phyloP scores from a whole-genome alignment of 768 basidiomycete genomes.

The Rhizopogon vinicolor region DNA sequence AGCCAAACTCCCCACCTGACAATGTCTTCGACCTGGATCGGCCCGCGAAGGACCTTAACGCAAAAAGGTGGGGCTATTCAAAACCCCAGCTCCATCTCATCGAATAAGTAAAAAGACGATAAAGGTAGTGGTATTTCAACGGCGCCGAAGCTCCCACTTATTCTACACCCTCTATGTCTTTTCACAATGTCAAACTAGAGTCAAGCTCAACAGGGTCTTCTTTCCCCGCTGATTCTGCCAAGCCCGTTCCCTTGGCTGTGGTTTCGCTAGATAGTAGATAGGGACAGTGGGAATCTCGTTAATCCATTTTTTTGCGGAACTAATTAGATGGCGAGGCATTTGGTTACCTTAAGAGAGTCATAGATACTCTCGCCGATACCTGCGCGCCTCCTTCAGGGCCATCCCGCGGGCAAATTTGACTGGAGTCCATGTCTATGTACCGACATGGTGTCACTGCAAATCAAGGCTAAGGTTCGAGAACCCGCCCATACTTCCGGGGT shows the following conservation, averaged over 20 bases:
- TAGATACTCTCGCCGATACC: constrained; percentile 78
- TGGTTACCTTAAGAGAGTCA: constrained; percentile 83
- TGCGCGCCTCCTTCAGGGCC: too few species aligned
- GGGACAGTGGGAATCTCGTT: constrained; percentile 42
- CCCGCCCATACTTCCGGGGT: too few species aligned
- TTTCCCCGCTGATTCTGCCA: constrained; percentile 56
- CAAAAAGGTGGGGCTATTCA: constrained; percentile 59
- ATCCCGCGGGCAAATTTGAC: too few species aligned
- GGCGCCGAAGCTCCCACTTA: constrained; percentile 72
- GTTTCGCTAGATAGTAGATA: constrained; percentile 45
- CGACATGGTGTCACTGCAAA: too few species aligned
- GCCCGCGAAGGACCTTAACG: constrained; percentile 64
- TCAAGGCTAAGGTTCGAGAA: too few species aligned
- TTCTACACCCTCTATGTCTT: constrained; percentile 79
- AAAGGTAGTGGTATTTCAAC: constrained; percentile 82
- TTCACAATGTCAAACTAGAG: constrained; percentile 85
- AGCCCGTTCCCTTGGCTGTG: constrained; percentile 32
- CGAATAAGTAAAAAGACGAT: constrained; percentile 78
- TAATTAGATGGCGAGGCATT: constrained; percentile 45
- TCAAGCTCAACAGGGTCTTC: constrained; percentile 85
- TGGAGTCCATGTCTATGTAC: too few species aligned
- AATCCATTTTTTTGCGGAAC: constrained; percentile 33
- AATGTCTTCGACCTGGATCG: constrained; percentile 71
- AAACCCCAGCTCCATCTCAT: constrained; percentile 69
- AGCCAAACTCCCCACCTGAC: constrained; percentile 82